Evolutionary conservation across 1,284 basidiomycete species (phyloP), one percentile per base, ranked within the genome.

Genomic region (Tranzscheliella williamsii): DNA sequence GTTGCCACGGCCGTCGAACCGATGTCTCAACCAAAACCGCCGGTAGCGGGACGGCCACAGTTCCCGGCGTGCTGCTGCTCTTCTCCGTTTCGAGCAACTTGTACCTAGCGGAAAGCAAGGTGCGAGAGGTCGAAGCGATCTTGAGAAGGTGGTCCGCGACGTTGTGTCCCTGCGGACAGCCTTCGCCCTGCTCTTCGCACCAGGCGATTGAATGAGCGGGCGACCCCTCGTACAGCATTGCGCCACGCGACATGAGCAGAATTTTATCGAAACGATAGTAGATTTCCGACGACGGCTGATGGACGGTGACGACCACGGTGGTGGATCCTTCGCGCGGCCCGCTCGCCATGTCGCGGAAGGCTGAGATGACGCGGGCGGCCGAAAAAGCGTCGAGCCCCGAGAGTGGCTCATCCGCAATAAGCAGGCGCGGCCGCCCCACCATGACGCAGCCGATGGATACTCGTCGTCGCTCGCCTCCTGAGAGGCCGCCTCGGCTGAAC

Each of bases 281-380:
- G 46, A 72, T 67, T 38, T 68, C 48, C 2, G 61, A 68, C 12
- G 61, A 66, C 3, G 70, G 70, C 49, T 72, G 70, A 38, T 72
- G 70, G 2, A 72, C 42, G 3, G 70, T 70, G 13, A 67, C 45
- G 15, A 72, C 42, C 24, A 72, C 58, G 6, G 70, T 67, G 0
- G 70, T 68, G n/a, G 50, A 46, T 20, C 58, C 58, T 4, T 44
- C 24, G 1, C 38, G 35, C 18, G 58, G 23, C 3, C 58, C 58
- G 0, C 22, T 16, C 3, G 58, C 58, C 2, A 62, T 48, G 33
- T 61, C 42, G 12, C 67, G 58, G 31, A 72, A 58, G 1, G 65
- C 64, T 2, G 51, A 36, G 6, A 70, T 37, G 41, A 72, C 70
- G 8, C 55, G 47, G 21, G 44, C 24, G n/a, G 70, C 70, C 9